Base-by-base conservation (phyloP, 305 asterid genomes). In the Ajuga reptans region DNA sequence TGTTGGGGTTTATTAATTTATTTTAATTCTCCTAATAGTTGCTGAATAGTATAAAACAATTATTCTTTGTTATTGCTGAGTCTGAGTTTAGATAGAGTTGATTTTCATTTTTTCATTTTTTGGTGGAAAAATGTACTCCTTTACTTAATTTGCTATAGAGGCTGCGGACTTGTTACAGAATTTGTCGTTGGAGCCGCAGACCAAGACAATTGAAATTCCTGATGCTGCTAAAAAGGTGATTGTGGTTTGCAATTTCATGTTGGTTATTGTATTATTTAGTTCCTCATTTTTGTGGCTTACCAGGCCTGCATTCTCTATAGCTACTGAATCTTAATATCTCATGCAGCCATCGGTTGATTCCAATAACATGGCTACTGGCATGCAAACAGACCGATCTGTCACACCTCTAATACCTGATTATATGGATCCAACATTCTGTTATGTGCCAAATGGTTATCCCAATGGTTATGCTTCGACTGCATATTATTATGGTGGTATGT, bases 141-240 rank as follows among this genome's bases (percentile, higher is more conserved):
- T 86, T 36, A 86, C 89, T 43, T 2, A 24, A 42, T 46, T 15
- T 80, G 56, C 55, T 24, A 52, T 54, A 87, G 95, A 87, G 67
- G 78, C 91, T 78, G 75, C 86, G 43, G 88, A 80, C n/a, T 66
- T 87, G 72, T 54, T 87, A 81, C 91, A 87, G 75, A 87, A 84
- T 46, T 68, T 87, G 42, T 64, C 95, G 3, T 53, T 87, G 87
- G 91, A 87, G 9, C 50, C 91, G 5, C 85, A 83, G 75, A 31
- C 80, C 1, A 87, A 82, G 73, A 65, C 79, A 10, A 66, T 79
- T 43, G 91, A 85, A 61, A 58, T 82, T 45, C 72, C 86, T 1
- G 89, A 85, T 1, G 73, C 84, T 5, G 66, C 86, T 36, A 85
- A 85, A 45, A 85, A 84, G 88, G 95, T 82, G 27, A 5, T 8